Conservation (phyloP, 257 asterid species). For the Capsicum rhomboideum region DNA sequence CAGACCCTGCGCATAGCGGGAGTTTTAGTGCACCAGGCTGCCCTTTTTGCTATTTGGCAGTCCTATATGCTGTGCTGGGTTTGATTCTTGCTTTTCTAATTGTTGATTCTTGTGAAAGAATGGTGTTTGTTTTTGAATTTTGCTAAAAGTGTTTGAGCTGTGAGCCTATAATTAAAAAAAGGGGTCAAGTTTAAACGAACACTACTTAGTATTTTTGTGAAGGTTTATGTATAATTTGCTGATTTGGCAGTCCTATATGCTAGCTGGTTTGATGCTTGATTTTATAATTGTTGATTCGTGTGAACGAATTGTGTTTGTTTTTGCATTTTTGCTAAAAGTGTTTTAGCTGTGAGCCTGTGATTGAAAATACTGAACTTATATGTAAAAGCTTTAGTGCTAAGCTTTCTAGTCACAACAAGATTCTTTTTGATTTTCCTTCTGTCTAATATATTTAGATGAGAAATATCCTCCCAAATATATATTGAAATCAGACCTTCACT, state of each 20-base stretch:
- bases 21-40: too few species aligned
- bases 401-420: not conserved
- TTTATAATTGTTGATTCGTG: not conserved
- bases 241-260: not conserved
- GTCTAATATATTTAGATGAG: not conserved
- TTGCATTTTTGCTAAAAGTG: too few species aligned
- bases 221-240: not conserved
- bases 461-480: not conserved
- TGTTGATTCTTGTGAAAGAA: not conserved
- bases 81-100: not conserved
- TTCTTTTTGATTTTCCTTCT: not conserved
- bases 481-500: not conserved
- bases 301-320: not conserved
- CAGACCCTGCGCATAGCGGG: too few species aligned
- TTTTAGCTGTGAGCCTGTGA: too few species aligned
- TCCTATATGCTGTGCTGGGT: not conserved
- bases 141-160: not conserved
- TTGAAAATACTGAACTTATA: not conserved
- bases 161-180: not conserved
- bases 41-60: not conserved
- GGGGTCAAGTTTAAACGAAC: not conserved
- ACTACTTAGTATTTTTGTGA: not conserved
- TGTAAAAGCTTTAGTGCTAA: not conserved
- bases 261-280: not conserved
- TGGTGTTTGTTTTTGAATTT: not conserved